Conservation (phyloP, 805 yeast species). For the Metschnikowia amazonensis region DNA sequence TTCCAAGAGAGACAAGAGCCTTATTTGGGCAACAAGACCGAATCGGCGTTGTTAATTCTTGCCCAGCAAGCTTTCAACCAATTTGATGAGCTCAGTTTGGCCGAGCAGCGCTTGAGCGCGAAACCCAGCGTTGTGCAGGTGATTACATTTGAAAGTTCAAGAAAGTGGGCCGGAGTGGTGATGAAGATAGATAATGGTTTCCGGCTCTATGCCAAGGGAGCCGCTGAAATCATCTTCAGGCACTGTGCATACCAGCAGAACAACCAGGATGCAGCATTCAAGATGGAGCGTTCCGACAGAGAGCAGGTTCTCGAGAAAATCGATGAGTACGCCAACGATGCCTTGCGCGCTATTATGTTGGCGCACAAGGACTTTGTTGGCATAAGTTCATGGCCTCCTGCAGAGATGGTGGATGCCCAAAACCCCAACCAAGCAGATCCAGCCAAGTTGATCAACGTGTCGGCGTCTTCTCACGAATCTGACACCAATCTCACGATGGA, state of each 20-base stretch:
- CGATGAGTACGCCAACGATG: slow-evolving; percentile 64
- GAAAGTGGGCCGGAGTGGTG: slow-evolving; percentile 90
- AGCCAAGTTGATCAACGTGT: slow-evolving; percentile 23
- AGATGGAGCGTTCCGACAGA: slow-evolving; percentile 29
- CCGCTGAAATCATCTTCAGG: slow-evolving; percentile 80
- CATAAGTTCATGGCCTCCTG: slow-evolving; percentile 63
- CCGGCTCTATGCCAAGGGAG: slow-evolving; percentile 82
- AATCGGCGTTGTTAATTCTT: slow-evolving; percentile 74
- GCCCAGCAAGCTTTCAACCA: slow-evolving; percentile 56
- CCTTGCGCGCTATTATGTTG: slow-evolving; percentile 84
- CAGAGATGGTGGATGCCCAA: slow-evolving; percentile 31
- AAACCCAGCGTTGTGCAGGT: slow-evolving; percentile 51
- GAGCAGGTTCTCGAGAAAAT: slow-evolving; percentile 30
- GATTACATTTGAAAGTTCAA: slow-evolving; percentile 86
- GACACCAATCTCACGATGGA: slow-evolving; percentile 28
- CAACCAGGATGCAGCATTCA: slow-evolving; percentile 24
- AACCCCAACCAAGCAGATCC: slow-evolving; percentile 41
- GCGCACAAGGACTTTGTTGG: slow-evolving; percentile 70
- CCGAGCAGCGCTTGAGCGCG: slow-evolving; percentile 29
- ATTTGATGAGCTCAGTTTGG: slow-evolving; percentile 42
- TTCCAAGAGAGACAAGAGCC: slow-evolving; percentile 41
- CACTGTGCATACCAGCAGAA: slow-evolving; percentile 46
- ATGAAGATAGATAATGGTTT: slow-evolving; percentile 46
- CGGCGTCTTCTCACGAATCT: slow-evolving; percentile 24
- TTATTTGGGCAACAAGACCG: slow-evolving; percentile 91